These are phyloP conservation scores for Psophocarpus tetragonolobus DNA, from an alignment of 306 rosid genomes.

Conservation along the genomic window DNA sequence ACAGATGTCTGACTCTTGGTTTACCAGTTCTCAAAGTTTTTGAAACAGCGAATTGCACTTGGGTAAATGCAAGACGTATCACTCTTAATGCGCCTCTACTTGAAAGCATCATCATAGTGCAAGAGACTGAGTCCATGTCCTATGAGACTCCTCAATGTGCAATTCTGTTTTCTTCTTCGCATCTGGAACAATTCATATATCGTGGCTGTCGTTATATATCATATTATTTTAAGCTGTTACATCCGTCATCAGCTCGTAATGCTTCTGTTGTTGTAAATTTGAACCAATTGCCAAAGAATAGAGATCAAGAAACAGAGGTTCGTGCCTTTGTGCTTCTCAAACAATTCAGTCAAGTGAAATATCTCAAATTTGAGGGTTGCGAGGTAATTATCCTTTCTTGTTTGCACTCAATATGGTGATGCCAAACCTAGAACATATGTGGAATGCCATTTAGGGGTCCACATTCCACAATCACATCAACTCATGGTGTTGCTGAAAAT, in stretches of 20 bases:
- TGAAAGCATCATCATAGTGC: neutral
- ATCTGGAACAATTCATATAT: neutral
- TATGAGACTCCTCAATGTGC: neutral
- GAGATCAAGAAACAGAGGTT: neutral
- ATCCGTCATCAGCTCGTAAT: neutral
- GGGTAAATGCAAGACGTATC: neutral
- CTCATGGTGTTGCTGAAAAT: too few species aligned
- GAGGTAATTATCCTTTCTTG: neutral
- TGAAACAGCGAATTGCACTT: neutral
- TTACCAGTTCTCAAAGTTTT: conserved; percentile 18
- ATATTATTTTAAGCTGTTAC: neutral
- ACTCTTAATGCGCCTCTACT: conserved; percentile 1
- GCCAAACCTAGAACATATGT: neutral
- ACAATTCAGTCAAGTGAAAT: neutral
- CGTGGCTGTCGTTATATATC: neutral
- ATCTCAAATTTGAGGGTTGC: neutral
- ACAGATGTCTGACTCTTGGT: neutral
- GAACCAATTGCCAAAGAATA: neutral
- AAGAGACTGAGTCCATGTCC: neutral
- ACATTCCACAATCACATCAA: too few species aligned
- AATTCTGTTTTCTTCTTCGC: neutral
- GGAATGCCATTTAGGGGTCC: too few species aligned
- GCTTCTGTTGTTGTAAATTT: neutral
- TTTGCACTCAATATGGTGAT: neutral
- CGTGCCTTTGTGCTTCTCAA: neutral